Evolutionary conservation across 2,329 filamentous ascomycete species (phyloP), one percentile per base, ranked within the genome.

Genomic region (Myriosclerotinia scirpicola): DNA sequence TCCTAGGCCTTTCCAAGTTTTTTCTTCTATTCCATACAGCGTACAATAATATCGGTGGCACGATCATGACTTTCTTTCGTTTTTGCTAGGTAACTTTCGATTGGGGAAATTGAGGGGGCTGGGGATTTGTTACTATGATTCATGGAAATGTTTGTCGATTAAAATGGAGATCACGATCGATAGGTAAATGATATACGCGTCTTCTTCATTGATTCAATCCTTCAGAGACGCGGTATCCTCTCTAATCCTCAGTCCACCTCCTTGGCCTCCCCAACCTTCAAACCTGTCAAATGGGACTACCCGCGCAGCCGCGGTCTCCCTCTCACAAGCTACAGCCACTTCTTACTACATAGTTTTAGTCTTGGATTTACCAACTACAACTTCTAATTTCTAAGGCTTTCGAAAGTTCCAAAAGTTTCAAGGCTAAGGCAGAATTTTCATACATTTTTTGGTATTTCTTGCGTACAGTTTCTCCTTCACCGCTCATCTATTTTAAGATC

Each of bases 251-350:
- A 58, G 38, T 22, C 55, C 40, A 58, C 15, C 20, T 17, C 14
- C 20, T 36, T 59, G n/a, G 56, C 7, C 44, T 60, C 12, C 20
- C 20, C 42, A 60, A 20, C 48, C 30, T 14, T 60, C 56, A 36
- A 34, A 50, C 34, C 17, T 65, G 54, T 65, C 64, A 65, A 65
- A 65, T 65, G 64, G 64, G 54, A 60, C 34, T 65, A 65, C 64
- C 64, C 64, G 64, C 64, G 46, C 46, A 65, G 64, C 64, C 64
- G 64, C 54, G 54, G 54, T 20, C 5, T 44, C 2, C 38, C 20
- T 40, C 12, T 20, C 56, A 48, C 20, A 60, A 48, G 56, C 42
- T 48, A 60, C 30, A 59, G 42, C 56, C 20, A 48, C 42, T 38
- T 36, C 20, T 60, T 36, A 48, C 56, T 48, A 36, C 30, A 22